Evolutionary conservation across 2,329 filamentous ascomycete species (phyloP).

Genomic region (Colletotrichum australisinense): DNA sequence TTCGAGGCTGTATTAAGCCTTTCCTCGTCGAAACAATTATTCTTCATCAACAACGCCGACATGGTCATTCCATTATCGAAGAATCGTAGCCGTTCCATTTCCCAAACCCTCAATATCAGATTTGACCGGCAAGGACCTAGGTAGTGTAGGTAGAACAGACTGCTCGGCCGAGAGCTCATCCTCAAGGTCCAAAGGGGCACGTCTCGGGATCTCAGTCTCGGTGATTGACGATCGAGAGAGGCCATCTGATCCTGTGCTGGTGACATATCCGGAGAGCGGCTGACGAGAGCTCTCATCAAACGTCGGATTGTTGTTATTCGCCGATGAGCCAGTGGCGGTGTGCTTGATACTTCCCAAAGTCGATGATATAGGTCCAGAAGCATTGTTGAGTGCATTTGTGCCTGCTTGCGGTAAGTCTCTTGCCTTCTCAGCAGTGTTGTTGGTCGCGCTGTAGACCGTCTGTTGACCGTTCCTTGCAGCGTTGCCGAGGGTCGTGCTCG

Average conservation of each 20-base stretch:
- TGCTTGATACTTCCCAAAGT: not conserved
- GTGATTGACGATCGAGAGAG: no score
- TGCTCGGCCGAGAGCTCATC: no score
- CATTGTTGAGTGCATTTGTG: not conserved
- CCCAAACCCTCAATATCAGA: no score
- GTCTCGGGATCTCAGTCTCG: no score
- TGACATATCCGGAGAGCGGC: not conserved
- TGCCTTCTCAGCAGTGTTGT: not conserved
- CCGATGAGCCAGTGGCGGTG: not conserved
- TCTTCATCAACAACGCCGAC: no score
- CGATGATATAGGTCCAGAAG: not conserved
- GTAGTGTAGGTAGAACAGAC: no score
- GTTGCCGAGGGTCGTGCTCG: not conserved
- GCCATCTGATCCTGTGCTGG: not conserved
- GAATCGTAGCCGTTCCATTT: no score
- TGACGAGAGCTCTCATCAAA: not conserved
- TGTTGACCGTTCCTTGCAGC: not conserved
- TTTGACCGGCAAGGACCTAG: no score
- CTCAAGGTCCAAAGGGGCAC: no score
- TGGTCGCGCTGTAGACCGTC: not conserved
- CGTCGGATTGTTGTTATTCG: not conserved
- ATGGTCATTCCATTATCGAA: no score
- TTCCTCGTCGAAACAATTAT: no score
- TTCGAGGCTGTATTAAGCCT: no score
- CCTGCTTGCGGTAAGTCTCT: not conserved